Base-by-base conservation (phyloP, 768 basidiomycete species). In the Suillus tomentosus region DNA sequence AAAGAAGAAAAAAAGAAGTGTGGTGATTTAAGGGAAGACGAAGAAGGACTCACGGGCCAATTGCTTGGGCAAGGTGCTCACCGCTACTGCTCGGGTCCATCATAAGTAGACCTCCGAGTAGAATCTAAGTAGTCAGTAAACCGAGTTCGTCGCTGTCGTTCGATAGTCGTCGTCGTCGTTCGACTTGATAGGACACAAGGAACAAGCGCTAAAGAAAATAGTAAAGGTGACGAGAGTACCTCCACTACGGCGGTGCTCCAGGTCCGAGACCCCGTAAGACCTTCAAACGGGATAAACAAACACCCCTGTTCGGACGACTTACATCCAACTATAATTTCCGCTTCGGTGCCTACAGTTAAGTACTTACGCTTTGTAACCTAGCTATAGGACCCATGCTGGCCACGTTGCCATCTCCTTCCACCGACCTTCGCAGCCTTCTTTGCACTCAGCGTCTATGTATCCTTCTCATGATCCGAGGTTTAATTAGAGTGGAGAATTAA, bases 41-140 rank as follows among this genome's bases (percentile, higher is more conserved):
- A 62, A 57, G 51, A 40, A n/a, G 65, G 57, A 71, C 74, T n/a
- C 67, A 75, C 74, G 76, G 76, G 62, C 76, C 74, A 73, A 57
- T 40, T 24, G 56, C 56, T 40, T 57, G 56, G 3, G 37, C 22
- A 37, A 57, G 56, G 37, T 57, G 56, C 15, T 57, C 56, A 24
- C 56, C 15, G 37, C 39, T 40, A 40, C 56, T 40, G 40, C 56
- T 57, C 37, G 22, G 39, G 22, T 57, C 56, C 56, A 57, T 57
- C 5, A 36, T 7, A 54, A n/a, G 34, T 6, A 54, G 53, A 19
- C 19, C 31, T 54, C 53, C 19, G 31, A 36, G 53, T 36, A 13
- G 19, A 36, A 36, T 54, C 22, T 5, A 22, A 56, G 11, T 22
- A 22, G 37, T 24, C n/a, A 27, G 5, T 40, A 27, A 56, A 40